phyloP scores from a whole-genome alignment of 441 rosid genomes.

The Gossypium davidsonii region DNA sequence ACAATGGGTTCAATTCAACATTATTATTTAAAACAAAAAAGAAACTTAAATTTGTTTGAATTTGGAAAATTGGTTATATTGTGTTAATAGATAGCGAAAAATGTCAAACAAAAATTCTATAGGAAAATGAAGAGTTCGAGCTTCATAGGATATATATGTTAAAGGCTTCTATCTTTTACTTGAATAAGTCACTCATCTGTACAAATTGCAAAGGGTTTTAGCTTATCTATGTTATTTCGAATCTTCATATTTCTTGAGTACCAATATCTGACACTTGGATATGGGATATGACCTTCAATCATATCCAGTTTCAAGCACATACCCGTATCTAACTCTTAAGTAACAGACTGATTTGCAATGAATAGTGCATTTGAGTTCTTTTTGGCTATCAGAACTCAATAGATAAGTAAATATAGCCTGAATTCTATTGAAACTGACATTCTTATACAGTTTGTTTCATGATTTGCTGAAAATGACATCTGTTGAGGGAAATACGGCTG shows the following conservation, averaged over 20 bases:
- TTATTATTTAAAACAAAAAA: no score
- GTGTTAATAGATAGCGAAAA: background rate
- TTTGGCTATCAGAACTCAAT: background rate
- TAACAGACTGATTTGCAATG: background rate
- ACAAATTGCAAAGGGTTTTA: background rate
- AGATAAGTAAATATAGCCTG: background rate
- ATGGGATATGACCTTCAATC: background rate
- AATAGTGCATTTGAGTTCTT: background rate
- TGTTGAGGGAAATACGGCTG: conserved; percentile 21
- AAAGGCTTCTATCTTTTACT: background rate
- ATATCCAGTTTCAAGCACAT: background rate
- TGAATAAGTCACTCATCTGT: background rate
- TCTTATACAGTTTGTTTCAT: background rate
- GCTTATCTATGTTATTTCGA: no score
- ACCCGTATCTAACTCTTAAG: background rate
- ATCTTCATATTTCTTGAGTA: no score
- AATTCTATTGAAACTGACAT: background rate
- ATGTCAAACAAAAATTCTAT: background rate
- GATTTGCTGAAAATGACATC: conserved; percentile 32
- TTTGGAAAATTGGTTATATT: background rate
- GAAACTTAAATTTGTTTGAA: background rate
- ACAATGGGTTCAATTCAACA: background rate
- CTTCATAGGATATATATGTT: background rate
- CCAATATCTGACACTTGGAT: background rate
- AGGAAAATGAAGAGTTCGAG: background rate